A percentile compares a stretch with the other conserved stretches of the same genome.
phyloP scores from a whole-genome alignment of 1,284 basidiomycete species.

The Microbotryum intermedium region DNA sequence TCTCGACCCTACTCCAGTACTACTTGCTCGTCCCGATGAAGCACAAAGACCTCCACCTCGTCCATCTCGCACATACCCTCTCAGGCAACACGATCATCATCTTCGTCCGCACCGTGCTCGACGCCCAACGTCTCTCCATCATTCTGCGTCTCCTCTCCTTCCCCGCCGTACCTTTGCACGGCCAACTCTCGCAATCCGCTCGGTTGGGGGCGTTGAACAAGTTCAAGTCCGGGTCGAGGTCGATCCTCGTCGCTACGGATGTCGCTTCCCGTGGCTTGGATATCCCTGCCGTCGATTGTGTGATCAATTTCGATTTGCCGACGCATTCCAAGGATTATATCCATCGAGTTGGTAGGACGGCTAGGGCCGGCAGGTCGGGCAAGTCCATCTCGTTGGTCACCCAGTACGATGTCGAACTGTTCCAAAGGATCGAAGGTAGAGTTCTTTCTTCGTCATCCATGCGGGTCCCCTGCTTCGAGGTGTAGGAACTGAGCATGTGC shows the following conservation, averaged over 20 bases:
- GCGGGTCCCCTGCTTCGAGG: no score
- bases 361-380: constrained; percentile 88
- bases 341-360: constrained; percentile 94
- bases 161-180: constrained; percentile 90
- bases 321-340: constrained; percentile 99
- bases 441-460: neutral
- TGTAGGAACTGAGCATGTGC: no score
- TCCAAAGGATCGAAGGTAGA: constrained; percentile 79
- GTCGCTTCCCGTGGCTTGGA: constrained; percentile 95
- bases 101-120: constrained; percentile 91
- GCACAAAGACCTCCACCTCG: constrained; percentile 85
- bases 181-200: constrained; percentile 87
- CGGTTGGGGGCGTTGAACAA: constrained; percentile 90
- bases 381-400: constrained; percentile 94
- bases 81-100: constrained; percentile 91
- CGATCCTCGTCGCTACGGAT: constrained; percentile 89
- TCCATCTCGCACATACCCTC: constrained; percentile 81
- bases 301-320: constrained; percentile 97
- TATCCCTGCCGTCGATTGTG: constrained; percentile 90
- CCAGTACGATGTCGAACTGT: constrained; percentile 95
- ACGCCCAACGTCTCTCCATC: constrained; percentile 82
- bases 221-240: constrained; percentile 90
- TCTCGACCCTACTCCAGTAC: constrained; percentile 88
- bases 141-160: constrained; percentile 87
- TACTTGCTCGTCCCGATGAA: constrained; percentile 89